Percentiles rank a stretch among this genome's conserved stretches.
Evolutionary conservation across 139 green algal species (phyloP).

Genomic region (Chlamydomonas sphaeroides): DNA sequence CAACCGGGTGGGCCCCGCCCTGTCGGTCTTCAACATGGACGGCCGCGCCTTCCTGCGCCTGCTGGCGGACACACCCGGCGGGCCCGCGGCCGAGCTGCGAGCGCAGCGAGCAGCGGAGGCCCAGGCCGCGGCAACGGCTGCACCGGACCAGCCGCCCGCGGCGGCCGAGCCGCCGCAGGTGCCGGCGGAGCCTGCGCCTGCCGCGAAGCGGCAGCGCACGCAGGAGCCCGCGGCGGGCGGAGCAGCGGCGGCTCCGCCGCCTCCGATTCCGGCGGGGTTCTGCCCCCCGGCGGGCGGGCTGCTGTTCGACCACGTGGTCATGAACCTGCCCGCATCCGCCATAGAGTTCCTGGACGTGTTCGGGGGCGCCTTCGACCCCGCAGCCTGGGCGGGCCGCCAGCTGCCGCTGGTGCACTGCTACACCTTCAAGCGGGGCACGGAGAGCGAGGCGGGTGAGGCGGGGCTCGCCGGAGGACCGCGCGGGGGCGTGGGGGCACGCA

Average conservation of each 20-base stretch:
- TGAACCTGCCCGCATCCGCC: conserved; percentile 94
- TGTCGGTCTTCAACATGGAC: conserved; percentile 81
- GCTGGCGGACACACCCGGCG: conserved; percentile 50
- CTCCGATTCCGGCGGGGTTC: neutral
- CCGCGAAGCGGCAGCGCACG: conserved; percentile 1
- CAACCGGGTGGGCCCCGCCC: conserved; percentile 72
- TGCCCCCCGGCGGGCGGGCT: conserved; percentile 5
- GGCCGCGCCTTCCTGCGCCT: conserved; percentile 79
- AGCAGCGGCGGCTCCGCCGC: neutral
- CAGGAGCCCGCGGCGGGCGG: neutral
- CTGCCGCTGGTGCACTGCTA: conserved; percentile 95
- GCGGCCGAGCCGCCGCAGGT: neutral
- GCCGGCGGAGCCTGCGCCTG: neutral
- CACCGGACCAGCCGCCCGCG: no score
- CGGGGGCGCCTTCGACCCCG: conserved; percentile 69
- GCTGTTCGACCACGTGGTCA: conserved; percentile 72
- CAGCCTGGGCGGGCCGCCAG: conserved; percentile 62
- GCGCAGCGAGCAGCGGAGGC: neutral
- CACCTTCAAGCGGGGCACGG: conserved; percentile 81
- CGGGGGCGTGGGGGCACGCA: no score
- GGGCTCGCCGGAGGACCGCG: no score
- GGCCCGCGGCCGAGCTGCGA: neutral
- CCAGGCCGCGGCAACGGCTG: neutral
- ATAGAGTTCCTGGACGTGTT: conserved; percentile 94
- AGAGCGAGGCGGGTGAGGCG: conserved; percentile 77